Conservation (phyloP, 306 rosid genomes). For the Rosa chinensis region DNA sequence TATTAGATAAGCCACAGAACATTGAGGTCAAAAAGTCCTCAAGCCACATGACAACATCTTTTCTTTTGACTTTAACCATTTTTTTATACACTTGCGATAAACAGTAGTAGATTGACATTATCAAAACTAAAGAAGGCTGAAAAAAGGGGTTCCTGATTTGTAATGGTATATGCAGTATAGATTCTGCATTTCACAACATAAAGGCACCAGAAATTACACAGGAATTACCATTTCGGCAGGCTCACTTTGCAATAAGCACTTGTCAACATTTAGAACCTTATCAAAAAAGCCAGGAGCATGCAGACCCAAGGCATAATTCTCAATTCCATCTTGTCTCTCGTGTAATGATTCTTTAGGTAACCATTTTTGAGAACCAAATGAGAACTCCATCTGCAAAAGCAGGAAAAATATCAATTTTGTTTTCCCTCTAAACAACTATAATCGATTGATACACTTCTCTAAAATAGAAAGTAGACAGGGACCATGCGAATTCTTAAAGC, state of each 20-base stretch:
- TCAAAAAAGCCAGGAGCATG: slow-evolving; percentile 70
- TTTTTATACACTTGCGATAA: neutral
- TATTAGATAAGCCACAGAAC: neutral
- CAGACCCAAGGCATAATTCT: slow-evolving; percentile 61
- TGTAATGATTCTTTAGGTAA: slow-evolving; percentile 53
- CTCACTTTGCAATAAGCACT: slow-evolving; percentile 73
- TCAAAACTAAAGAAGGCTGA: neutral
- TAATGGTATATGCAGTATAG: neutral
- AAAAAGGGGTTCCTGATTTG: neutral
- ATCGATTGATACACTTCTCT: neutral
- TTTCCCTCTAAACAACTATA: neutral
- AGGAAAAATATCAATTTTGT: slow-evolving; percentile 28
- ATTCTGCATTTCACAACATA: neutral
- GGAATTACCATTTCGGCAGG: slow-evolving; percentile 75
- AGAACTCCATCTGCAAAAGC: slow-evolving; percentile 85
- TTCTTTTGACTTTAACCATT: neutral
- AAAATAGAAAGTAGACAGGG: too few relatives aligned
- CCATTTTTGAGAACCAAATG: slow-evolving; percentile 83
- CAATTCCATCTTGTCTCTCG: slow-evolving; percentile 44
- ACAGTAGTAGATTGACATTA: neutral
- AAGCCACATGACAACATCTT: neutral
- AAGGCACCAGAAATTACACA: neutral
- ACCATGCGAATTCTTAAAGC: neutral
- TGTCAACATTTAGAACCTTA: slow-evolving; percentile 69
- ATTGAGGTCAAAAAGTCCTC: neutral